A percentile compares a stretch with the other conserved stretches of the same genome.
These are phyloP conservation scores for Rhodotorula toruloides DNA, from an alignment of 768 basidiomycete genomes.

Conservation along the genomic window DNA sequence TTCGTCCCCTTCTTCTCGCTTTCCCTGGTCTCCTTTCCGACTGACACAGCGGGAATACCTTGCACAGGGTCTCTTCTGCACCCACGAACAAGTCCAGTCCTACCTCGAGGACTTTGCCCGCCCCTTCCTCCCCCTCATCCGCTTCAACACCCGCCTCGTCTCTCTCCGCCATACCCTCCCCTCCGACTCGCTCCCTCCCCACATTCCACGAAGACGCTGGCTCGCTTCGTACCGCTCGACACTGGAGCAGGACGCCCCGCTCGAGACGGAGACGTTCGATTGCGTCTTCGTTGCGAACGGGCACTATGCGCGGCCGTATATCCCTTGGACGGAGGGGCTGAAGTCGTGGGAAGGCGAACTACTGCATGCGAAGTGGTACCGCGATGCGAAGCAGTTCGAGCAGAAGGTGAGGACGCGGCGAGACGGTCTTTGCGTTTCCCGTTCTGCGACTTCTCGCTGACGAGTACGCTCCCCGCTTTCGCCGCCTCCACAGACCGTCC, in stretches of 20 bases:
- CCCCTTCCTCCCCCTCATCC: constrained; percentile 14
- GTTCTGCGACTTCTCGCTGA: no score
- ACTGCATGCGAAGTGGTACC: constrained; percentile 47
- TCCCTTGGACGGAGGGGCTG: constrained; percentile 45
- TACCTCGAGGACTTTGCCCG: constrained; percentile 32
- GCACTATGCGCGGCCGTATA: constrained; percentile 45
- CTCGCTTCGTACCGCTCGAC: constrained; percentile 16
- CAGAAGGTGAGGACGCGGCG: constrained; percentile 43
- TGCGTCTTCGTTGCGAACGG: constrained; percentile 47
- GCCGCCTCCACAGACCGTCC: constrained; percentile 43
- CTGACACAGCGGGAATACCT: not conserved
- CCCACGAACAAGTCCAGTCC: constrained; percentile 28
- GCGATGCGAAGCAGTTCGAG: constrained; percentile 40
- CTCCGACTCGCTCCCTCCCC: not conserved
- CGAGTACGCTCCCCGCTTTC: no score
- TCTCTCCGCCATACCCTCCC: constrained; percentile 12
- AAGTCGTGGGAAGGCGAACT: constrained; percentile 44
- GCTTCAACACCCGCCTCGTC: constrained; percentile 30
- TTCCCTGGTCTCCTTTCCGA: not conserved
- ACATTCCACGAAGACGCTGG: constrained; percentile 1
- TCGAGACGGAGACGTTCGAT: constrained; percentile 41
- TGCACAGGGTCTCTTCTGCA: constrained; percentile 13
- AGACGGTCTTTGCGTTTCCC: no score
- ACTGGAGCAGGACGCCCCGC: not conserved
- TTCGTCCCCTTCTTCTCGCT: constrained; percentile 2